Percentiles rank a stretch among this genome's conserved stretches.
Conservation (phyloP, 352 stramenopile genomes). For the Paralagenidium karlingii region DNA sequence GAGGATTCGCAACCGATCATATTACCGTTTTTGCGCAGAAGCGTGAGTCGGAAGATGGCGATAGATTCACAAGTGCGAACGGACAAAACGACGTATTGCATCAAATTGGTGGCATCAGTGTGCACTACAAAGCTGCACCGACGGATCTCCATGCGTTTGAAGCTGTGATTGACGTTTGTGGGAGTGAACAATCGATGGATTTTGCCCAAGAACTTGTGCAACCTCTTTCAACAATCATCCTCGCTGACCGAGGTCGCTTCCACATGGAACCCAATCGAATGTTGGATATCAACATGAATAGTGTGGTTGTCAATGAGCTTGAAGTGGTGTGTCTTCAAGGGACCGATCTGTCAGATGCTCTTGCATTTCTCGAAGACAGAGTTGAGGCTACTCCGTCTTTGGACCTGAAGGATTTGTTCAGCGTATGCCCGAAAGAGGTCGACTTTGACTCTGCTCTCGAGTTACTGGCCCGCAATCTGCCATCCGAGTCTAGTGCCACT, state of each 20-base stretch:
- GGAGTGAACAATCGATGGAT: slow-evolving; percentile 18
- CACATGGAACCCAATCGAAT: not conserved
- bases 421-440: too few relatives aligned
- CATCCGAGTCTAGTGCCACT: too few relatives aligned
- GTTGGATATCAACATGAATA: slow-evolving; percentile 45
- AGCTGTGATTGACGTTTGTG: slow-evolving; percentile 54
- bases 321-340: slow-evolving; percentile 19
- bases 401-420: too few relatives aligned
- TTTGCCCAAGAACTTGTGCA: slow-evolving; percentile 9
- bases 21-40: slow-evolving; percentile 17
- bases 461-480: too few relatives aligned
- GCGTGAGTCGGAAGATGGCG: not conserved
- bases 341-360: slow-evolving; percentile 12
- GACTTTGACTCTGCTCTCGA: too few relatives aligned
- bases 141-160: too few relatives aligned
- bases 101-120: slow-evolving; percentile 1
- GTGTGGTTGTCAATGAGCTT: slow-evolving; percentile 56
- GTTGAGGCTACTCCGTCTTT: too few relatives aligned
- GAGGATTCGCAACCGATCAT: slow-evolving; percentile 8
- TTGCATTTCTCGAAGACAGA: slow-evolving; percentile 26
- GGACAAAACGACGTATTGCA: slow-evolving; percentile 7
- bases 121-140: slow-evolving; percentile 21
- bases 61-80: slow-evolving; percentile 6
- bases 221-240: slow-evolving; percentile 10
- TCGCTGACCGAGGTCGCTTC: too few relatives aligned